These are phyloP conservation scores for Jatropha multifida DNA, from an alignment of 441 rosid species.

Conservation along the genomic window DNA sequence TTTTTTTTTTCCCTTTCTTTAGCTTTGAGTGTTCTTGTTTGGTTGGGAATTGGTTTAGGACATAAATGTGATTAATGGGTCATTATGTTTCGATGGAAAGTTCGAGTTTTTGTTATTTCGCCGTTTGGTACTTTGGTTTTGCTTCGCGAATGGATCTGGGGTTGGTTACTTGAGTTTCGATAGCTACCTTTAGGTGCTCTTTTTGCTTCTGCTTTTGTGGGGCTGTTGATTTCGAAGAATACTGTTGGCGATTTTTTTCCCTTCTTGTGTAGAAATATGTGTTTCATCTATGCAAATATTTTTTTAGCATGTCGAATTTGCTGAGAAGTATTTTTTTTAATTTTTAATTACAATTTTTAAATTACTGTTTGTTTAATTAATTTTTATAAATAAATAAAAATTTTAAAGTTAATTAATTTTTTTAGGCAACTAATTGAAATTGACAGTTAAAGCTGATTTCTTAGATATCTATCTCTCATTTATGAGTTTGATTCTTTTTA, in stretches of 20 bases:
- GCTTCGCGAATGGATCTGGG: slow-evolving; percentile 38
- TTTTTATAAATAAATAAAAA: neutral
- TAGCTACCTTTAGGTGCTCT: neutral
- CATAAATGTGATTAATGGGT: slow-evolving; percentile 28
- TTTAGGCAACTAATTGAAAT: neutral
- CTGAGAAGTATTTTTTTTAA: neutral
- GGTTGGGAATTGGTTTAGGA: slow-evolving; percentile 10
- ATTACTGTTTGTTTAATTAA: neutral
- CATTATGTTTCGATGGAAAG: neutral
- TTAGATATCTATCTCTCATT: slow-evolving; percentile 3
- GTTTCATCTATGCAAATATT: too few species aligned
- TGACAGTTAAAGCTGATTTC: neutral
- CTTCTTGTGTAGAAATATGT: neutral
- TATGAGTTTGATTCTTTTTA: neutral
- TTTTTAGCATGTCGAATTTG: slow-evolving; percentile 10
- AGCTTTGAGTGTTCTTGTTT: slow-evolving; percentile 19
- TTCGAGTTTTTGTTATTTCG: slow-evolving; percentile 10
- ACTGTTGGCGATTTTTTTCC: neutral
- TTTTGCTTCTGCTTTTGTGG: slow-evolving; percentile 9
- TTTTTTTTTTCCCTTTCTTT: neutral
- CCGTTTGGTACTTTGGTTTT: slow-evolving; percentile 16
- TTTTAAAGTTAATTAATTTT: neutral
- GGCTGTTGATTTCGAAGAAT: neutral
- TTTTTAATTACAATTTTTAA: neutral
- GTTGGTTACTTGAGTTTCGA: neutral